Conservation (phyloP, 257 asterid species). For the Agastache rugosa region DNA sequence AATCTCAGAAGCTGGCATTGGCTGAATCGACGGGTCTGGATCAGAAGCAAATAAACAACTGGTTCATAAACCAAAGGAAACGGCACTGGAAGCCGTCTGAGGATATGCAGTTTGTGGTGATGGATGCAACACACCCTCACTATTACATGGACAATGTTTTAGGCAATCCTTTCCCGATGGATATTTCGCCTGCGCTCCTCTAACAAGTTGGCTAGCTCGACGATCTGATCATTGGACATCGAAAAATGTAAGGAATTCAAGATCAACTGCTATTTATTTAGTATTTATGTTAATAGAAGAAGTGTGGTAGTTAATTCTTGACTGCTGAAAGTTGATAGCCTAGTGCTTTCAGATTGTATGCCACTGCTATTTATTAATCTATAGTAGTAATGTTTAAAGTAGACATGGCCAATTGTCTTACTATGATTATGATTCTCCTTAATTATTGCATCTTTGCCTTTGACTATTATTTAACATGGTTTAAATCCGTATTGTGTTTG, state of each 20-base stretch:
- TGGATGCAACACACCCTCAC: constrained; percentile 75
- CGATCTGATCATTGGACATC: neutral
- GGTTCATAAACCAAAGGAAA: constrained; percentile 96
- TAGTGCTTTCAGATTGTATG: neutral
- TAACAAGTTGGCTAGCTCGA: neutral
- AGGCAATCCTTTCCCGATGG: constrained; percentile 77
- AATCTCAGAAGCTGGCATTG: constrained; percentile 90
- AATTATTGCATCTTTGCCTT: neutral
- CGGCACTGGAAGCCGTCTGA: constrained; percentile 98
- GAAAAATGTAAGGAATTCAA: constrained; percentile 4
- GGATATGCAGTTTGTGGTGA: constrained; percentile 92
- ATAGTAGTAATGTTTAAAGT: neutral
- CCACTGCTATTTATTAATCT: neutral
- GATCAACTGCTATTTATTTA: neutral
- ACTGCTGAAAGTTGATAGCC: neutral
- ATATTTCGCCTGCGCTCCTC: constrained; percentile 76
- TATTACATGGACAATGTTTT: constrained; percentile 75
- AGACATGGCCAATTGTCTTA: neutral
- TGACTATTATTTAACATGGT: too few relatives aligned
- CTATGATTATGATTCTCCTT: neutral
- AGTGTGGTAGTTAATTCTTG: constrained; percentile 3
- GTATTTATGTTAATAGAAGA: constrained; percentile 11
- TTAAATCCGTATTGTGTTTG: neutral
- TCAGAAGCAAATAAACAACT: constrained; percentile 93
- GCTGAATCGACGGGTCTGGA: constrained; percentile 92